phyloP scores from a whole-genome alignment of 345 rosid species.

The Murraya koenigii region DNA sequence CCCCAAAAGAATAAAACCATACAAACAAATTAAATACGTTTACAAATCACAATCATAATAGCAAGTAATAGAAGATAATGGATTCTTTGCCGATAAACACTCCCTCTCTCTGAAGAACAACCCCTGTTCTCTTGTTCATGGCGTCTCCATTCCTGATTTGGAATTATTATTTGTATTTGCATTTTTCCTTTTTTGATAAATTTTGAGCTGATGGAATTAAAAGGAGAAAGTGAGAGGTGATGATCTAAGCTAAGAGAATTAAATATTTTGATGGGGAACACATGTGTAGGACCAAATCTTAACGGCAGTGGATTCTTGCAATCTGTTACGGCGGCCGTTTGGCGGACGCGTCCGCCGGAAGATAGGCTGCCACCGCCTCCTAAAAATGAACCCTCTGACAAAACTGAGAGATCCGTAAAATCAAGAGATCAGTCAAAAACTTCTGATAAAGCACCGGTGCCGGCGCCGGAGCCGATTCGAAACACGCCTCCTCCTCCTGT shows the following conservation, averaged over 20 bases:
- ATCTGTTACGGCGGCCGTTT: slow-evolving; percentile 78
- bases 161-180: neutral
- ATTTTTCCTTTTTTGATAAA: neutral
- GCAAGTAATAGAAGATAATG: neutral
- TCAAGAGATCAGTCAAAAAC: neutral
- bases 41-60: neutral
- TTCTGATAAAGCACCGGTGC: slow-evolving; percentile 21
- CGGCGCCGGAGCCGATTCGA: slow-evolving; percentile 27
- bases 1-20: neutral
- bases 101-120: neutral
- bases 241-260: neutral
- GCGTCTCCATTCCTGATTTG: neutral
- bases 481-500: slow-evolving; percentile 69
- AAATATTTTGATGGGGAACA: slow-evolving; percentile 69
- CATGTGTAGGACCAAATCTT: slow-evolving; percentile 82
- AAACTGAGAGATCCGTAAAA: neutral
- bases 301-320: slow-evolving; percentile 66
- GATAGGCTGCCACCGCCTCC: slow-evolving; percentile 44
- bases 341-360: slow-evolving; percentile 55
- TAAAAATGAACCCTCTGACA: slow-evolving; percentile 20
- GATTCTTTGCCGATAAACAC: slow-evolving; percentile 4
- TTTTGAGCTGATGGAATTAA: slow-evolving; percentile 13
- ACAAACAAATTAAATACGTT: neutral
- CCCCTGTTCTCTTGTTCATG: neutral
- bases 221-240: slow-evolving; percentile 9